Base-by-base conservation (phyloP, 176 grass and related monocot species). In the Avena sativa region DNA sequence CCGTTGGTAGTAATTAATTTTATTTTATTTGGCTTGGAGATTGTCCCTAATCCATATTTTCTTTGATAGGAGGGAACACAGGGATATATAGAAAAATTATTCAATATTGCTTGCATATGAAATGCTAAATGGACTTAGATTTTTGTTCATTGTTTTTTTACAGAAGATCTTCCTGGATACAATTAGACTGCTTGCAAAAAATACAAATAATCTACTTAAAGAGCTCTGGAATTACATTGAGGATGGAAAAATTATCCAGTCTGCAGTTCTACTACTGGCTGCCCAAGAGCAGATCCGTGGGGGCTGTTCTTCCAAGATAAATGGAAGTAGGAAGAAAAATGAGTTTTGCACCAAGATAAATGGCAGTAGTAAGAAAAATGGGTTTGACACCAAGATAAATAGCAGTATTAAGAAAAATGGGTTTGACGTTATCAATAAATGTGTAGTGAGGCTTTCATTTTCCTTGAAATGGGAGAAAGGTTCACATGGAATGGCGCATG, bases 121-220 rank as follows among this genome's bases (percentile, higher is more conserved):
- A 47, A 74, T 74, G 44, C 44, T 51, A 74, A 74, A 51, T 74
- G 46, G 12, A 9, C 12, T 74, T 51, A 26, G 19, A 16, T 51
- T 50, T 74, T 28, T 51, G 2, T 28, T 9, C 46, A 0, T 74
- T 51, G 71, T 74, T 74, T 12, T 74, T 12, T 50, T 74, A 51
- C 71, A 74, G 71, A 74, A 74, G 71, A 50, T 74, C 71, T 74
- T 74, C 71, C 50, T 74, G 71, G 71, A 74, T 74, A 74, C 46
- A 74, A 74, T 21, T 51, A 74, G 71, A 74, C 71, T 51, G 47
- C 46, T 74, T 51, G 71, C 71, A 51, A 47, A 26, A 51, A 74
- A 51, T 16, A 74, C 71, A 74, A 51, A 74, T 51, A 51, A 74
- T 51, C 46, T 74, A 74, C 71, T 74, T 51, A 12, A 0, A 51